A percentile compares a stretch with the other conserved stretches of the same genome.
phyloP scores from a whole-genome alignment of 2,329 filamentous ascomycete species.

The Neonectria faginata region DNA sequence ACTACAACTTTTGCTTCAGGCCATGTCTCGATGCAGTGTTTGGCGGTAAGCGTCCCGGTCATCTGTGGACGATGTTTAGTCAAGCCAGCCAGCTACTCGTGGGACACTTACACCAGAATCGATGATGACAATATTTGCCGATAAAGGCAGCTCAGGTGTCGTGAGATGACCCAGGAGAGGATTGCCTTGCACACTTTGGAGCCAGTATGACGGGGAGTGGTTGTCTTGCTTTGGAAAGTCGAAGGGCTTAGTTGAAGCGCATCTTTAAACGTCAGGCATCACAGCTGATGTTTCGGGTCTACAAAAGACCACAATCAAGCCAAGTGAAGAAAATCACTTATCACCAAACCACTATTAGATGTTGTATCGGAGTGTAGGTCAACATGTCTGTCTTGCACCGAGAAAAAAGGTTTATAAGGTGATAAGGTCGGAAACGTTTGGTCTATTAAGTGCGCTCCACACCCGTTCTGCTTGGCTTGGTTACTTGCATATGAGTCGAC shows the following conservation, averaged over 20 bases:
- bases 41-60: constrained; percentile 25
- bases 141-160: constrained; percentile 12
- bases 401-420: not conserved
- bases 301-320: not conserved
- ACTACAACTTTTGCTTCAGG: constrained; percentile 22
- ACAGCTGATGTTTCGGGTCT: not conserved
- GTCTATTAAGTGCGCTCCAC: no score
- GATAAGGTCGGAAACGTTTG: no score
- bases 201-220: constrained; percentile 19
- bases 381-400: not conserved
- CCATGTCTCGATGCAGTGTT: constrained; percentile 26
- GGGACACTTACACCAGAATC: constrained; percentile 21
- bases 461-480: no score
- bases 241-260: not conserved
- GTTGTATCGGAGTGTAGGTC: not conserved
- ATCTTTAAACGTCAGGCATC: not conserved
- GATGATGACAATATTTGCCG: constrained; percentile 25
- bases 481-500: no score
- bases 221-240: constrained; percentile 23
- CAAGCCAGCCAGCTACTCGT: not conserved
- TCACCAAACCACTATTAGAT: not conserved
- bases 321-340: not conserved
- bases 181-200: constrained; percentile 20
- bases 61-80: constrained; percentile 6
- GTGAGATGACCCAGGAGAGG: constrained; percentile 25